phyloP scores from a whole-genome alignment of 805 yeast species.

The Candida cerambycidarum region DNA sequence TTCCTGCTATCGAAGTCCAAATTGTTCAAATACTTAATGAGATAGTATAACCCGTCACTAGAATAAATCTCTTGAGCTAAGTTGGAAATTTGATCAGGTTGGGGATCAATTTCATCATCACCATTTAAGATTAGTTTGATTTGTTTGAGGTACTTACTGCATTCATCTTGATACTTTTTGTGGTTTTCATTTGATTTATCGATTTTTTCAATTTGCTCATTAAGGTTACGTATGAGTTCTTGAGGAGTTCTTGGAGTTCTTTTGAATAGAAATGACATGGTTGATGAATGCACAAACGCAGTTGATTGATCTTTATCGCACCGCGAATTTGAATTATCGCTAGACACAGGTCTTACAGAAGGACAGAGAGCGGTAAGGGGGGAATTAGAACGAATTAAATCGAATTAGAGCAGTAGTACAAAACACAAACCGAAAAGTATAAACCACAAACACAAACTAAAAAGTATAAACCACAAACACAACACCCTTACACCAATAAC shows the following conservation, averaged over 20 bases:
- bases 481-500: no score
- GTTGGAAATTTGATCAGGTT: slow-evolving; percentile 70
- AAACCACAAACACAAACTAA: background rate
- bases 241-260: slow-evolving; percentile 87
- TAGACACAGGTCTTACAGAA: no score
- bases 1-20: slow-evolving; percentile 90
- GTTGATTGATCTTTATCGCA: background rate
- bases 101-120: slow-evolving; percentile 62
- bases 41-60: slow-evolving; percentile 62
- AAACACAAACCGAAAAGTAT: no score
- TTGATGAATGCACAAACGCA: no score
- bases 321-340: no score
- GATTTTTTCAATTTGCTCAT: slow-evolving; percentile 69
- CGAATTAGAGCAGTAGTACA: no score
- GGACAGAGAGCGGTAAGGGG: no score
- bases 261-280: slow-evolving; percentile 87
- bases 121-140: slow-evolving; percentile 67
- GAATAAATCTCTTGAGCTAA: slow-evolving; percentile 78
- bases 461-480: no score
- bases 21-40: slow-evolving; percentile 58
- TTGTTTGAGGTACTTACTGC: slow-evolving; percentile 61
- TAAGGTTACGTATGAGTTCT: slow-evolving; percentile 73
- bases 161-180: slow-evolving; percentile 68
- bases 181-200: slow-evolving; percentile 37
- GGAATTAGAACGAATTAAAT: no score